Conservation (phyloP, 768 basidiomycete genomes). For the Mycena galericulata region DNA sequence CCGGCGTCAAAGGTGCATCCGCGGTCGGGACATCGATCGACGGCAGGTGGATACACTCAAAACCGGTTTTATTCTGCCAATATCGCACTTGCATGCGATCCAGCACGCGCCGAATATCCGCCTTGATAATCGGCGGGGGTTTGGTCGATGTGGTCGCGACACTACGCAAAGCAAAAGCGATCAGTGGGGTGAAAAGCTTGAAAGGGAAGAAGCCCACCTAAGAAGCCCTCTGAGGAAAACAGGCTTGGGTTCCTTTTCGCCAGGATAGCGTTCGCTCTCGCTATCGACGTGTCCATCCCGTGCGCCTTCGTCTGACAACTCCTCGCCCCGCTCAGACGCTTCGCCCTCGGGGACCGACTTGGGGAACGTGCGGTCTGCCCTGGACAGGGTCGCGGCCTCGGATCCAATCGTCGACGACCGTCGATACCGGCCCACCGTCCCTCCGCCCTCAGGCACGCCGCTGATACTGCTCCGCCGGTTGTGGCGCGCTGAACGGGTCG, state of each 20-base stretch:
- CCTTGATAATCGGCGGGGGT: slow-evolving; percentile 80
- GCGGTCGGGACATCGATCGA: slow-evolving; percentile 92
- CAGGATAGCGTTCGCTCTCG: slow-evolving; percentile 58
- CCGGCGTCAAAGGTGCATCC: slow-evolving; percentile 46
- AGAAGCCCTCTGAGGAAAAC: slow-evolving; percentile 97
- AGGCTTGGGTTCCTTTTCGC: slow-evolving; percentile 88
- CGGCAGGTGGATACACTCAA: slow-evolving; percentile 95
- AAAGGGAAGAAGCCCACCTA: slow-evolving; percentile 64
- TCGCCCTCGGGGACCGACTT: slow-evolving; percentile 57
- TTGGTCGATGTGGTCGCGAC: slow-evolving; percentile 97
- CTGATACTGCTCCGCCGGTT: slow-evolving; percentile 84
- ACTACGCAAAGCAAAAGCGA: slow-evolving; percentile 53
- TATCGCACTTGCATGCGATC: slow-evolving; percentile 97
- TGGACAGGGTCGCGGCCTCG: slow-evolving; percentile 48
- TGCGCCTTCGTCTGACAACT: slow-evolving; percentile 53
- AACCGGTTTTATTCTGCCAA: slow-evolving; percentile 89
- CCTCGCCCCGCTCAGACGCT: slow-evolving; percentile 25
- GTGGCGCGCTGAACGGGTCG: slow-evolving; percentile 70
- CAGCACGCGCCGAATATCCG: slow-evolving; percentile 87
- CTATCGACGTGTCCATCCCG: slow-evolving; percentile 50
- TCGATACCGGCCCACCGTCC: slow-evolving; percentile 76
- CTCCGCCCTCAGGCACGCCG: slow-evolving; percentile 66
- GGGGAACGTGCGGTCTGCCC: slow-evolving; percentile 63
- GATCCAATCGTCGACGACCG: slow-evolving; percentile 75
- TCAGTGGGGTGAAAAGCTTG: slow-evolving; percentile 18